Evolutionary conservation across 352 stramenopile species (phyloP), one percentile per base, ranked within the genome.

Genomic region (Elongisporangium anandrum): DNA sequence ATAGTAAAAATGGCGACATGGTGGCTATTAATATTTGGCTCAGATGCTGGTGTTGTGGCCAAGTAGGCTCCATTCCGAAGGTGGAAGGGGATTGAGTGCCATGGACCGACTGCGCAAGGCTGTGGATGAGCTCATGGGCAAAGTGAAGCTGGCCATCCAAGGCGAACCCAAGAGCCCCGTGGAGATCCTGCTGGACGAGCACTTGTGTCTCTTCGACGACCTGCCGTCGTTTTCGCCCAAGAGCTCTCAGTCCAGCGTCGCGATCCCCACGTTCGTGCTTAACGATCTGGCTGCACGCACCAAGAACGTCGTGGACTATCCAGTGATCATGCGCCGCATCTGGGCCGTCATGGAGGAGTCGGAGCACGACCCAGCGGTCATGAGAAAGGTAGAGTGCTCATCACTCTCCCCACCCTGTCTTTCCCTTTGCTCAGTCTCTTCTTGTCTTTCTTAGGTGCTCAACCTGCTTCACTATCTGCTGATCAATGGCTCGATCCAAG

Each of bases 271-370:
- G 8, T 77, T 57, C 17, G 67, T 75, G 13, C 64, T 91, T 61
- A 81, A 75, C 22, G 80, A 92, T 29, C 64, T 94, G 39, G 76
- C 80, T 4, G 80, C 81, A 4, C 68, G 81, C 26, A 89, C 79
- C 2, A 73, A 77, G 45, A 93, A 93, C 56, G 68, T 88, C 16
- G 81, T 92, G 4, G 84, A 94, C 61, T 88, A 83, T 55, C 75
- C 75, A 12, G 84, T 75, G 66, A 94, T 94, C 19, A 70, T 91
- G 61, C 64, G 68, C 20, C 79, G 81, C 23, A 74, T 94, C 34
- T 90, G 84, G 81, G 76, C 86, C 23, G 73, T 89, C 54, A 63
- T 87, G 26, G 75, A 90, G 2, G 71, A 90, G 20, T 60, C 75
- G 15, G 69, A 90, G 48, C 58, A 81, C 47, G 69, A 88, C 21